These are phyloP conservation scores for Coemansia guatemalensis DNA, from an alignment of 192 early-diverging fungal genomes.

Conservation along the genomic window DNA sequence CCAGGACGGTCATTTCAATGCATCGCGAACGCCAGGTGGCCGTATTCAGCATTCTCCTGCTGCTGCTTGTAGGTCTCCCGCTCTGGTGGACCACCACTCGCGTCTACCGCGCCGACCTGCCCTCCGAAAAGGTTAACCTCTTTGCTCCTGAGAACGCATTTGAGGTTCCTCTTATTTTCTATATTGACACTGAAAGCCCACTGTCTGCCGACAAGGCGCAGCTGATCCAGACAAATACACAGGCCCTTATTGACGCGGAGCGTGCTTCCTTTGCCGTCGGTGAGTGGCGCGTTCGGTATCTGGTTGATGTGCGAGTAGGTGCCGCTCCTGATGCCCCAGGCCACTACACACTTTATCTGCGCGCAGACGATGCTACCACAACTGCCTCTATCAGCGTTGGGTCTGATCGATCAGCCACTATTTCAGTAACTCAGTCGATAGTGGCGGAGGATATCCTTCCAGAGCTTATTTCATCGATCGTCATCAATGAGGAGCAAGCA, in stretches of 20 bases:
- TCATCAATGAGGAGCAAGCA: conserved; percentile 30
- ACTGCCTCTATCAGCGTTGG: conserved; percentile 4
- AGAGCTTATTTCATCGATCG: conserved; percentile 13
- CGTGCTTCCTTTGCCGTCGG: conserved; percentile 8
- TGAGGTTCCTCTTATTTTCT: conserved; percentile 27
- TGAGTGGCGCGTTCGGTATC: conserved; percentile 28
- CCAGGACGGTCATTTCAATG: conserved; percentile 34
- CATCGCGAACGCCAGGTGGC: conserved; percentile 44
- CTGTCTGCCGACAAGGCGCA: conserved; percentile 2
- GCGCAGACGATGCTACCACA: not conserved
- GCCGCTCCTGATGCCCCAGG: conserved; percentile 23
- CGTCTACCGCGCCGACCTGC: conserved; percentile 52
- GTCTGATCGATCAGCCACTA: conserved; percentile 4
- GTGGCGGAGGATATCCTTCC: not conserved
- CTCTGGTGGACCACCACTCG: conserved; percentile 54
- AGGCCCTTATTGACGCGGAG: conserved; percentile 14
- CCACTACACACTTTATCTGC: conserved; percentile 35
- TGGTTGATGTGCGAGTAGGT: not conserved
- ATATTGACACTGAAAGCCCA: conserved; percentile 20
- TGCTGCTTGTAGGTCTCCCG: conserved; percentile 43
- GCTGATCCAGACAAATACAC: conserved; percentile 6
- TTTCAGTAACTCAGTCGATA: conserved; percentile 6
- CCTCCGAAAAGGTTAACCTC: conserved; percentile 15
- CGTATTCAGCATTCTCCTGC: conserved; percentile 34
- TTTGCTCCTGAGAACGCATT: conserved; percentile 20